Base-by-base conservation (phyloP, 2,329 filamentous ascomycete species). In the Aspergillus fumigatiaffinis region DNA sequence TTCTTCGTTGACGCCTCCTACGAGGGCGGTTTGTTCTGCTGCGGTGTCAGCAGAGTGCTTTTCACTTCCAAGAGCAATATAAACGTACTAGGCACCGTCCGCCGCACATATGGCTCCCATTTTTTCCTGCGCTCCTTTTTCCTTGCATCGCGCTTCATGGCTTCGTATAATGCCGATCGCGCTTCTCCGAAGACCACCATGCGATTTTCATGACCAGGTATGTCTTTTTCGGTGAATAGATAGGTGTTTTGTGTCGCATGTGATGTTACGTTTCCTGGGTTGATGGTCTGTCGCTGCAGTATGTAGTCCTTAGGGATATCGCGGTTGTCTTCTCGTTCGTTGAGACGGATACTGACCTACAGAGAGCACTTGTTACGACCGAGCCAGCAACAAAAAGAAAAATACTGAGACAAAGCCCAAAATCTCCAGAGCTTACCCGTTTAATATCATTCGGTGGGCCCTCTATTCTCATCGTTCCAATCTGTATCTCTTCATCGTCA, bases 221-320 rank as follows among this genome's bases (percentile, higher is more conserved):
- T 82, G 68, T 97, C 91, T 72, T 96, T 92, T 76, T 99, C 94
- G 44, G 89, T 92, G 71, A 99, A 99, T 56, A 97, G 80, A 71
- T 89, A 96, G 21, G 92, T 94, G 74, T 96, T 97, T 68, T 85
- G 85, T 35, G 93, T 85, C 55, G 73, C 66, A 57, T 74, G 73
- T 8, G 70, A 68, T 29, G 44, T 47, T 47, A 71, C 65, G 41
- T 69, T 69, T 58, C 73, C 72, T 9, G 75, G 58, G n/a, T 84
- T 76, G 46, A 79, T 72, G 44, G 85, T 83, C 25, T 84, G 87
- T 50, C 91, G 81, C 50, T 91, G 87, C 57, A 97, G 78, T 63
- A 91, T 84, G 76, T 97, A 99, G 69, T 96, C 91, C 69, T 91
- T 91, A 10, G 92, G 92, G n/a, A 97, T 81, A 4, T 82, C 77